Evolutionary conservation across 2,329 filamentous ascomycete genomes (phyloP).

Genomic region (Pseudocercospora pini-densiflorae): DNA sequence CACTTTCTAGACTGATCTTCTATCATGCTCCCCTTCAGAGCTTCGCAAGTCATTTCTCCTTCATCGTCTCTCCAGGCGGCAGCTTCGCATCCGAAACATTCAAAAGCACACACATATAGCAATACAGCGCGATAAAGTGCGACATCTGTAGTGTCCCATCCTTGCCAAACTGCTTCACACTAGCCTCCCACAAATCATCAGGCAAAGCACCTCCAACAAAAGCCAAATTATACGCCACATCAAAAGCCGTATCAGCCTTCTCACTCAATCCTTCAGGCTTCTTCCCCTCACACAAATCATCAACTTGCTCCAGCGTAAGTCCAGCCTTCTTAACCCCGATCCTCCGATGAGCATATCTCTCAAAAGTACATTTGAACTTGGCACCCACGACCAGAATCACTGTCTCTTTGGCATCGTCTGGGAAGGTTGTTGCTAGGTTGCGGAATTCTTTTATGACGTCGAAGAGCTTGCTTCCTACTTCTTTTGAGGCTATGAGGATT

Average conservation of each 20-base stretch:
- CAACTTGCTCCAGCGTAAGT: slow-evolving; percentile 21
- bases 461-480: slow-evolving; percentile 17
- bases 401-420: slow-evolving; percentile 28
- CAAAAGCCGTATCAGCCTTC: slow-evolving; percentile 21
- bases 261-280: slow-evolving; percentile 28
- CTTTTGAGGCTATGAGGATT: slow-evolving; percentile 22
- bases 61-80: slow-evolving; percentile 19
- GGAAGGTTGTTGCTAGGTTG: slow-evolving; percentile 19
- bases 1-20: neutral
- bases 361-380: slow-evolving; percentile 28
- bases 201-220: slow-evolving; percentile 22
- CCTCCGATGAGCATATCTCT: slow-evolving; percentile 30
- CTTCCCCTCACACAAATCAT: slow-evolving; percentile 9
- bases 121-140: slow-evolving; percentile 31
- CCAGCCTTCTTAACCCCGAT: slow-evolving; percentile 23
- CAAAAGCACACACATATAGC: slow-evolving; percentile 31
- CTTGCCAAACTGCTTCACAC: slow-evolving; percentile 29
- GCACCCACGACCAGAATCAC: slow-evolving; percentile 30
- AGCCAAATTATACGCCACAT: slow-evolving; percentile 26
- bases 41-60: slow-evolving; percentile 1
- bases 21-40: no score
- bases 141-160: slow-evolving; percentile 27
- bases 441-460: slow-evolving; percentile 8
- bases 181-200: slow-evolving; percentile 24
- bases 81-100: slow-evolving; percentile 27